Conservation (phyloP, 768 basidiomycete species). For the Calocera cornea region DNA sequence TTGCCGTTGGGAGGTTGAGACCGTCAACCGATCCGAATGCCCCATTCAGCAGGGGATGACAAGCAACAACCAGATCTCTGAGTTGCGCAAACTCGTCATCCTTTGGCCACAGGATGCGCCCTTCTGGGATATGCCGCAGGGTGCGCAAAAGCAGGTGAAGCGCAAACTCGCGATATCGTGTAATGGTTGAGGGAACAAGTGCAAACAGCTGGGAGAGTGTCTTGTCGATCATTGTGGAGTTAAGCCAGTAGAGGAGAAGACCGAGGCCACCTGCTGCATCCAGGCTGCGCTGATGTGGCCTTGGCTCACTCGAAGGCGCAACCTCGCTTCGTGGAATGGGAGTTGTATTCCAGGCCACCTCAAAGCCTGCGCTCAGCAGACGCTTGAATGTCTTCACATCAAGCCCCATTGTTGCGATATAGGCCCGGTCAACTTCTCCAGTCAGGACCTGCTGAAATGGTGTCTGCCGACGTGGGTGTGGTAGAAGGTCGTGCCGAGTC, state of each 20-base stretch:
- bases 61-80: constrained; percentile 16
- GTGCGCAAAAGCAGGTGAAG: constrained; percentile 23
- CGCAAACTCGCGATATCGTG: constrained; percentile 27
- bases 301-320: constrained; percentile 15
- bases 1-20: constrained; percentile 27
- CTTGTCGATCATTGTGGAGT: constrained; percentile 30
- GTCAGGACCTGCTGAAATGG: too few species aligned
- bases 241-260: too few species aligned
- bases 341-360: constrained; percentile 23
- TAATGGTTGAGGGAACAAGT: constrained; percentile 27
- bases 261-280: constrained; percentile 29
- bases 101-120: constrained; percentile 22
- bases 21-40: constrained; percentile 36
- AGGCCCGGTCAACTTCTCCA: constrained; percentile 6
- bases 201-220: constrained; percentile 33
- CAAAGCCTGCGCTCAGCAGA: too few species aligned
- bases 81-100: not conserved
- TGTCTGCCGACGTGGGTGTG: too few species aligned
- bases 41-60: constrained; percentile 25
- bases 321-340: constrained; percentile 24
- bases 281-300: constrained; percentile 22
- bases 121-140: constrained; percentile 23
- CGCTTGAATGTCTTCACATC: constrained; percentile 26
- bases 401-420: constrained; percentile 19
- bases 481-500: too few species aligned